phyloP scores from a whole-genome alignment of 352 stramenopile species.

The Phytophthora uliginosa region DNA sequence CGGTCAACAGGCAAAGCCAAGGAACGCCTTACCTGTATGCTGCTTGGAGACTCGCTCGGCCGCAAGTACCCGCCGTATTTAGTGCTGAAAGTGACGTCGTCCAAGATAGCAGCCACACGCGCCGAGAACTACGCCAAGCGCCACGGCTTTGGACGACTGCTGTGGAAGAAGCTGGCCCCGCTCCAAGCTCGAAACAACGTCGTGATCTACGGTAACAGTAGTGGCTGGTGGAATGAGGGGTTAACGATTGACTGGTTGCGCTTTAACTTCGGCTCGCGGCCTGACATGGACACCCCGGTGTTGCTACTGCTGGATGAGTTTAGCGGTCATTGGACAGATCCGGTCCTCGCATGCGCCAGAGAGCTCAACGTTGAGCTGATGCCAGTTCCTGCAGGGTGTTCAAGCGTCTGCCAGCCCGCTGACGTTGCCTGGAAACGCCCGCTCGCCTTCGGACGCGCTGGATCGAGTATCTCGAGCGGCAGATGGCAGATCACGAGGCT shows the following conservation, averaged over 20 bases:
- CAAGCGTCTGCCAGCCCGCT: conserved; percentile 5
- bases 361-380: conserved; percentile 11
- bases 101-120: neutral
- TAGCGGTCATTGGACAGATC: conserved; percentile 1
- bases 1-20: conserved; percentile 13
- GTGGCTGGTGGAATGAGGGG: conserved; percentile 3
- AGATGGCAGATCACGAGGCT: neutral
- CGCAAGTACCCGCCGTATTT: neutral
- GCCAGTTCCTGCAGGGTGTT: conserved; percentile 1
- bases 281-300: neutral
- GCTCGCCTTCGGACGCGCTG: neutral
- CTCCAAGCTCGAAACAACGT: neutral
- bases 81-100: neutral
- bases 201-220: conserved; percentile 6
- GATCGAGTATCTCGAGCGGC: neutral
- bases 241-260: neutral
- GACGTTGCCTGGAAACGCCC: conserved; percentile 10
- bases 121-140: neutral
- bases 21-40: conserved; percentile 21
- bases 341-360: neutral
- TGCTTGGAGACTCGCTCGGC: conserved; percentile 7
- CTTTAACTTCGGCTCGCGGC: neutral
- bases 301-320: conserved; percentile 17
- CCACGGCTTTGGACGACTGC: neutral
- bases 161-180: neutral